Evolutionary conservation across 73 alveolate genomes (phyloP), one percentile per base, ranked within the genome.

Genomic region (Paramecium sexaurelia): DNA sequence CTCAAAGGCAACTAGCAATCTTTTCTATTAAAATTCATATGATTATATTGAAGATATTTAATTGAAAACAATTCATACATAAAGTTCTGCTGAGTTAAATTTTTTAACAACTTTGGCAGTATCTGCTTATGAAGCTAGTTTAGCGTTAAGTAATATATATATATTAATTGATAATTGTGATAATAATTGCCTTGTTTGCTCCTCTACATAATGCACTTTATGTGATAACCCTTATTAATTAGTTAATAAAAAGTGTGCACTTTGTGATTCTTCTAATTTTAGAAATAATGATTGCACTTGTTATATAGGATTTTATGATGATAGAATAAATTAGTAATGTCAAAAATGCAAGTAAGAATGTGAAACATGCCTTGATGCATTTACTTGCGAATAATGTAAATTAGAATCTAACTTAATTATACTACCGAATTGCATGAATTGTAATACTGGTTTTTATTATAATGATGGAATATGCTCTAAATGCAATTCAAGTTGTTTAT

Each of bases 11-110:
- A 27, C 13, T 20, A 29, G 9, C 15, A 73, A 73, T 73, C 27
- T 73, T n/a, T 29, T 73, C n/a, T 73, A 29, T 3, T 29, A 5
- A 33, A 33, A 37, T n/a, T 0, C 61, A 1, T 33, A 73, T 3
- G 87, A 73, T 73, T 35, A 20, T 20, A 73, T 73, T 35, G 87
- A 73, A 73, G 37, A 73, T 3, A 35, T 73, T 73, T n/a, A 2
- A 13, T 10, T 73, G 24, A 15, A 15, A 11, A 22, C 35, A 2
- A 24, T 5, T 0, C 87, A 73, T 73, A 32, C 56, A 35, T 20
- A 19, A 0, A 35, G 1, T 20, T 27, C 87, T 5, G 66, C 45
- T 35, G n/a, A 35, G 15, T n/a, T 73, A 29, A 41, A 17, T 7
- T 35, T 73, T 2, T 32, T 13, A 29, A 10, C 87, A 2, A 32